phyloP scores from a whole-genome alignment of 169 alveolate genomes.

The Plasmodium reichenowi region DNA sequence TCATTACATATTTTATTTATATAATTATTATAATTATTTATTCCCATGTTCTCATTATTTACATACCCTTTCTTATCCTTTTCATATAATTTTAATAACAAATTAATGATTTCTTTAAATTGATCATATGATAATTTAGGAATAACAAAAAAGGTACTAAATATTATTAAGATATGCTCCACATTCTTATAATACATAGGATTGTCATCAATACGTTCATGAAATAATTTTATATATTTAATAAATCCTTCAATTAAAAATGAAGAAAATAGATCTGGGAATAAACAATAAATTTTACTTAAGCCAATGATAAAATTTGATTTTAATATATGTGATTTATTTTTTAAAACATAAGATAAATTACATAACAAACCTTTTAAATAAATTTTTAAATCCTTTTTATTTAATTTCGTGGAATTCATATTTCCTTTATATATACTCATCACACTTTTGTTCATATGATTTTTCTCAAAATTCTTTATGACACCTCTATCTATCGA shows the following conservation, averaged over 20 bases:
- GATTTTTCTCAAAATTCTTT: neutral
- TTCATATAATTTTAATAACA: conserved; percentile 1
- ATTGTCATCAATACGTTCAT: conserved; percentile 10
- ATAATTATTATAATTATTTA: neutral
- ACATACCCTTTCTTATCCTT: neutral
- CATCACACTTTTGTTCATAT: neutral
- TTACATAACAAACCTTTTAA: conserved; percentile 39
- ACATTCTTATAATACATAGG: conserved; percentile 12
- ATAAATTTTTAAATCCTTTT: conserved; percentile 39
- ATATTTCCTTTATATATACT: conserved; percentile 15
- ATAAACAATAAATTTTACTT: conserved; percentile 61
- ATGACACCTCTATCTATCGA: conserved; percentile 11
- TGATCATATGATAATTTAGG: conserved; percentile 40
- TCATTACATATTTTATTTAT: neutral
- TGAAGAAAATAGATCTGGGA: conserved; percentile 45
- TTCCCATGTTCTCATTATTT: neutral
- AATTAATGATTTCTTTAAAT: conserved; percentile 23
- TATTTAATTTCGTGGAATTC: conserved; percentile 41
- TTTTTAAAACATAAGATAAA: conserved; percentile 46
- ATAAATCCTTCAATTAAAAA: conserved; percentile 44
- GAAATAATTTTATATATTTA: conserved; percentile 21
- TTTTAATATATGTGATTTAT: conserved; percentile 31
- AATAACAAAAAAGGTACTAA: conserved; percentile 13
- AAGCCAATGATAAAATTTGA: conserved; percentile 52
- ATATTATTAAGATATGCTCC: conserved; percentile 28